These are phyloP conservation scores for Mucor irregularis DNA, from an alignment of 371 early-diverging fungal genomes.

Conservation along the genomic window DNA sequence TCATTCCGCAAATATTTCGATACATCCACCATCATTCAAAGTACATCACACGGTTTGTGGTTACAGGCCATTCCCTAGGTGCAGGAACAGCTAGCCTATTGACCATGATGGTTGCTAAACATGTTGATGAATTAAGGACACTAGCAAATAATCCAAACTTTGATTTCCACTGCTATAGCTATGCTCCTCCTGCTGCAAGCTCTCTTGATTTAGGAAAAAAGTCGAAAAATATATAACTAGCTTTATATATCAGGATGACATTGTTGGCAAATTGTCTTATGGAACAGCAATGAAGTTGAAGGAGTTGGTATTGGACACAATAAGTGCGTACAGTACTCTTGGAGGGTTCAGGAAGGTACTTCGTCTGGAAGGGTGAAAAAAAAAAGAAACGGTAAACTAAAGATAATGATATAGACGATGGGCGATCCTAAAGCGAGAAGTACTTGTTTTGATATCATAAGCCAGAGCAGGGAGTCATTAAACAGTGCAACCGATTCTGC, in stretches of 20 bases:
- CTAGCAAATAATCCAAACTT: conserved; percentile 38
- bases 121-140: conserved; percentile 46
- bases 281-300: conserved; percentile 61
- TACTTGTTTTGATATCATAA: conserved; percentile 33
- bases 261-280: conserved; percentile 75
- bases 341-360: conserved; percentile 22
- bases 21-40: conserved; percentile 33
- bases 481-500: conserved; percentile 22
- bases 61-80: conserved; percentile 78
- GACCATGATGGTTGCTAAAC: conserved; percentile 73
- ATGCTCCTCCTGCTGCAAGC: conserved; percentile 57
- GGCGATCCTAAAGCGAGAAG: conserved; percentile 24
- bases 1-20: conserved; percentile 64
- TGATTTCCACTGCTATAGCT: conserved; percentile 40
- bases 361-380: conserved; percentile 19
- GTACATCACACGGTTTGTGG: conserved; percentile 32
- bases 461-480: conserved; percentile 27
- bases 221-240: conserved; percentile 62
- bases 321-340: conserved; percentile 33
- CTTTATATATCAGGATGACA: conserved; percentile 72
- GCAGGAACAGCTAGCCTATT: conserved; percentile 73
- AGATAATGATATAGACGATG: conserved; percentile 9
- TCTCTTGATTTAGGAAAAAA: conserved; percentile 61
- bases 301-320: conserved; percentile 43
- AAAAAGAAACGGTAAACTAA: not conserved